A percentile compares a stretch with the other conserved stretches of the same genome.
Evolutionary conservation across 129 eudicot genomes (phyloP).

Genomic region (Artemisia tridentata): DNA sequence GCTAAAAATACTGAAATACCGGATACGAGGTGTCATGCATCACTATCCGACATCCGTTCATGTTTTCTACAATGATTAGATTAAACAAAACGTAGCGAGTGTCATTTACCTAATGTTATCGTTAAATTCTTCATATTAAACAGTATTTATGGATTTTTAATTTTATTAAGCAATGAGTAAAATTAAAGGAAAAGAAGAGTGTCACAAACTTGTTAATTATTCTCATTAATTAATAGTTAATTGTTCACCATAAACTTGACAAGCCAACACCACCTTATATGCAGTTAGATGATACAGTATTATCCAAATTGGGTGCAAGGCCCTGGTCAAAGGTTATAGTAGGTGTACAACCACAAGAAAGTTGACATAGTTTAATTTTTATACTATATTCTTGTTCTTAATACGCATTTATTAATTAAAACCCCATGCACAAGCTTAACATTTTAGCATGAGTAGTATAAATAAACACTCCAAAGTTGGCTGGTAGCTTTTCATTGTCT

Average conservation of each 20-base stretch:
- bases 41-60: too few species aligned
- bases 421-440: slow-evolving; percentile 40
- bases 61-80: too few species aligned
- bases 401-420: slow-evolving; percentile 27
- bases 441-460: slow-evolving; percentile 8
- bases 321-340: slow-evolving; percentile 35
- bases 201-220: slow-evolving; percentile 25
- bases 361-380: slow-evolving; percentile 3
- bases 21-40: too few species aligned
- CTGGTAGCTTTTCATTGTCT: slow-evolving; percentile 67
- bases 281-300: slow-evolving; percentile 9
- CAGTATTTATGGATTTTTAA: not conserved
- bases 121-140: not conserved
- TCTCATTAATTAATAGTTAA: slow-evolving; percentile 12
- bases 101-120: not conserved
- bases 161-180: slow-evolving; percentile 11
- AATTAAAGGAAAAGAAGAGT: slow-evolving; percentile 15
- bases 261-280: slow-evolving; percentile 16
- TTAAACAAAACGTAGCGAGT: too few species aligned
- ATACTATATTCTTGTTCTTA: slow-evolving; percentile 11
- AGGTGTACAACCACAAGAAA: slow-evolving; percentile 40
- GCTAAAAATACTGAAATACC: too few species aligned
- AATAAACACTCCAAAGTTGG: slow-evolving; percentile 34
- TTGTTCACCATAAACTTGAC: slow-evolving; percentile 14
- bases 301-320: slow-evolving; percentile 36